These are phyloP conservation scores for Pinus tabuliformis DNA, from an alignment of 75 land plant species.

Conservation along the genomic window DNA sequence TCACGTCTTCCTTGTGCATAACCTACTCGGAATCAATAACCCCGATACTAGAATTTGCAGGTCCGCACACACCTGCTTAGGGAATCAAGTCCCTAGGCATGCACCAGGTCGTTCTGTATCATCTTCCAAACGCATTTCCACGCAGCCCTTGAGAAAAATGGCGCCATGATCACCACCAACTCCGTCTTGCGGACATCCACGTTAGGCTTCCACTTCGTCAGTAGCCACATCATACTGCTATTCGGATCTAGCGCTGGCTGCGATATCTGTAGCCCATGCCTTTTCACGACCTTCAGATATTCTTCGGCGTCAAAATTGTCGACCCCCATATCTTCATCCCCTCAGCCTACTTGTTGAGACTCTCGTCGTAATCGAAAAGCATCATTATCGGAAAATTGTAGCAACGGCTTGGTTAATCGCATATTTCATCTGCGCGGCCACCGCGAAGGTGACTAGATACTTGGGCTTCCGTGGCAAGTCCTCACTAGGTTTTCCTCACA, in stretches of 20 bases:
- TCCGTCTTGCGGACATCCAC: conserved; percentile 27
- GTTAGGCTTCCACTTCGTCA: conserved; percentile 11
- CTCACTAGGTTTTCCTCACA: neutral
- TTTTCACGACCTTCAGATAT: neutral
- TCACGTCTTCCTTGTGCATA: too few relatives aligned
- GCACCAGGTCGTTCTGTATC: conserved; percentile 38
- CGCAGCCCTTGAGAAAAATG: conserved; percentile 24
- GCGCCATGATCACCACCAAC: conserved; percentile 41
- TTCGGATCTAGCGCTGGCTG: conserved; percentile 36
- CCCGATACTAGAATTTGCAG: too few relatives aligned
- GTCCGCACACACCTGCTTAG: conserved; percentile 19
- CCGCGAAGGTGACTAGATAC: neutral
- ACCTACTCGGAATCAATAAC: too few relatives aligned
- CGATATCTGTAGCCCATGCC: conserved; percentile 33
- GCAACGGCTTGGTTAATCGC: neutral
- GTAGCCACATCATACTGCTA: conserved; percentile 9
- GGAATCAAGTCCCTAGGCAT: conserved; percentile 41
- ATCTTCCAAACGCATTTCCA: conserved; percentile 45
- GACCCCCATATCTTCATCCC: too few relatives aligned
- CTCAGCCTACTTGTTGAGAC: conserved; percentile 19
- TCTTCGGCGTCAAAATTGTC: neutral
- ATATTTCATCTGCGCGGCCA: neutral
- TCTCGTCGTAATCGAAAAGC: conserved; percentile 43
- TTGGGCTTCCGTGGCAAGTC: too few relatives aligned
- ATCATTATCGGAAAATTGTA: conserved; percentile 27